phyloP scores from a whole-genome alignment of 805 yeast genomes.

The Candida maltosa region DNA sequence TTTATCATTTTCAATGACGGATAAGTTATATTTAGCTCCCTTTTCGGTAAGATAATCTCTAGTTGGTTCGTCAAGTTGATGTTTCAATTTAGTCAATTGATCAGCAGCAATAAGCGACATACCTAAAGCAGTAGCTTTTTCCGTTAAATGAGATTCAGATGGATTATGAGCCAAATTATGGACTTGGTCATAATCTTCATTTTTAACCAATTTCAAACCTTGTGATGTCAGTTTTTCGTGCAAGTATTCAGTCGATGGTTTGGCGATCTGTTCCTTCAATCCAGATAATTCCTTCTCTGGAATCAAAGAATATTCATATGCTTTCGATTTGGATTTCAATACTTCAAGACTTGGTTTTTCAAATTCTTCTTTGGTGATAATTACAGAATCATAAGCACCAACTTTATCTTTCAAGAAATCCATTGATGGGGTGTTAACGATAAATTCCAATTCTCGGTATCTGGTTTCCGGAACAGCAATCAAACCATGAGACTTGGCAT shows the following conservation, averaged over 20 bases:
- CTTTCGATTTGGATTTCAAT: slow-evolving; percentile 11
- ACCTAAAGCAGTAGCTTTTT: slow-evolving; percentile 18
- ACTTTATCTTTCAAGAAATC: slow-evolving; percentile 18
- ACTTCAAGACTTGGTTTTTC: slow-evolving; percentile 15
- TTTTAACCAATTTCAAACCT: slow-evolving; percentile 21
- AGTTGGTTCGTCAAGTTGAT: slow-evolving; percentile 19
- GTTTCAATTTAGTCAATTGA: slow-evolving; percentile 2
- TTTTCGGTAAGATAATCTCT: slow-evolving; percentile 20
- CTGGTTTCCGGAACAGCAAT: slow-evolving; percentile 13
- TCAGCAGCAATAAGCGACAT: slow-evolving; percentile 7
- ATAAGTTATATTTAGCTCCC: slow-evolving; percentile 6
- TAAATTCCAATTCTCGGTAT: slow-evolving; percentile 7
- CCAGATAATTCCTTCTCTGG: slow-evolving; percentile 9
- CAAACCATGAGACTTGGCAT: slow-evolving; percentile 11
- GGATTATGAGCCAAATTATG: slow-evolving; percentile 27
- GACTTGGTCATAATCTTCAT: slow-evolving; percentile 11
- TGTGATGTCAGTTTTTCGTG: slow-evolving; percentile 17
- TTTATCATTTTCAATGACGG: slow-evolving; percentile 7
- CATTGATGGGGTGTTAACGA: slow-evolving; percentile 14
- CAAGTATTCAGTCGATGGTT: slow-evolving; percentile 14
- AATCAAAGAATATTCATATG: slow-evolving; percentile 13
- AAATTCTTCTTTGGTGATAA: slow-evolving; percentile 13
- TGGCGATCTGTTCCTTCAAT: slow-evolving; percentile 6
- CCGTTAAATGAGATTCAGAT: slow-evolving; percentile 8
- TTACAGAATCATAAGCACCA: slow-evolving; percentile 8